Conservation (phyloP, 2,329 filamentous ascomycete genomes). For the Pleurostoma richardsiae region DNA sequence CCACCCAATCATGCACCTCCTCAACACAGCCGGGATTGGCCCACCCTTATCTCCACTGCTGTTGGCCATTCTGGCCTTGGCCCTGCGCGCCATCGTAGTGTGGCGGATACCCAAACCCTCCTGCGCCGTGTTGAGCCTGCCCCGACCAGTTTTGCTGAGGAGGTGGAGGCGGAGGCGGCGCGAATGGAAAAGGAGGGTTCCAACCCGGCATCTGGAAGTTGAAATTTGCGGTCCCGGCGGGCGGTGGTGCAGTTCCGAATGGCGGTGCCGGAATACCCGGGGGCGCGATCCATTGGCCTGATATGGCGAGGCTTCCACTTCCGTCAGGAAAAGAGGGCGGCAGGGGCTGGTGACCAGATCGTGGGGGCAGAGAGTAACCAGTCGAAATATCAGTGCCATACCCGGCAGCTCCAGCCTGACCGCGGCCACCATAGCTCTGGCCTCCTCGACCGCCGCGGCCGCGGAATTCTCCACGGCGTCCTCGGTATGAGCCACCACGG, state of each 20-base stretch:
- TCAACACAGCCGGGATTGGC: too few species aligned
- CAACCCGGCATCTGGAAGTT: constrained; percentile 11
- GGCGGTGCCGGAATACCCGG: background rate
- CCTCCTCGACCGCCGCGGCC: constrained; percentile 34
- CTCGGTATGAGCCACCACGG: constrained; percentile 25
- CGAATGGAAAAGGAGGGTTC: constrained; percentile 1
- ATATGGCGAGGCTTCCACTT: background rate
- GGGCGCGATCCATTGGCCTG: background rate
- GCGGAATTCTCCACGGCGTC: constrained; percentile 38
- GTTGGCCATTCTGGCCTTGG: too few species aligned
- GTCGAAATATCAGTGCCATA: constrained; percentile 22
- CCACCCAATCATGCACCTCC: too few species aligned
- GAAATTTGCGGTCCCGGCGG: constrained; percentile 8
- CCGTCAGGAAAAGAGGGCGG: background rate
- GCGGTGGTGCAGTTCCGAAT: constrained; percentile 6
- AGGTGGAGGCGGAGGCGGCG: too few species aligned
- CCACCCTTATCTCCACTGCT: too few species aligned
- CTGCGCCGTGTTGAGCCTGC: too few species aligned
- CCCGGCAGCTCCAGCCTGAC: constrained; percentile 24
- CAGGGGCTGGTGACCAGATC: constrained; percentile 12
- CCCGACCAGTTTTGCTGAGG: too few species aligned
- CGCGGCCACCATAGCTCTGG: constrained; percentile 31
- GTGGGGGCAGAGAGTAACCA: constrained; percentile 35
- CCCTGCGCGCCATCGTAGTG: too few species aligned
- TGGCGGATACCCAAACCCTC: too few species aligned